Evolutionary conservation across 2,329 filamentous ascomycete species (phyloP).

Genomic region (Nigrospora osmanthi): DNA sequence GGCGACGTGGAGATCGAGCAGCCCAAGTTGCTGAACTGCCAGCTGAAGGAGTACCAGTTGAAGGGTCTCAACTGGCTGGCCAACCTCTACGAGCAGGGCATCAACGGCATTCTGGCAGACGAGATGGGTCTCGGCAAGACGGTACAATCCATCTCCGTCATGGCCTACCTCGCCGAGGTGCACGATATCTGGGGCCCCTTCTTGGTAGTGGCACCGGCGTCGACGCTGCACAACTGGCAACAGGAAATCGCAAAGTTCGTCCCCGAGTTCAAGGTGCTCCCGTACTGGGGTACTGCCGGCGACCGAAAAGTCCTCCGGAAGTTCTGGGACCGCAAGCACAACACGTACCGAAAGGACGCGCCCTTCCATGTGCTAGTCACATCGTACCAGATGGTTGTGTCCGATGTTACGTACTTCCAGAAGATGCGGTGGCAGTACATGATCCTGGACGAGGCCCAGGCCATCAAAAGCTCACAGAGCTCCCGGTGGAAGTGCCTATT

Average conservation of each 20-base stretch:
- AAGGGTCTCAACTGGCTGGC: conserved; percentile 99
- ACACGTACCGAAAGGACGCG: conserved; percentile 87
- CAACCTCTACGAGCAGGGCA: conserved; percentile 97
- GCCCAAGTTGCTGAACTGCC: conserved; percentile 84
- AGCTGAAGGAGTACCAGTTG: conserved; percentile 96
- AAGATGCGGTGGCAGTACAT: conserved; percentile 99
- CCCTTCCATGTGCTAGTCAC: conserved; percentile 95
- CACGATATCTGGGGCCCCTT: conserved; percentile 99
- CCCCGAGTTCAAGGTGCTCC: conserved; percentile 86
- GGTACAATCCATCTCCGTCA: conserved; percentile 97
- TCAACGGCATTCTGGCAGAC: conserved; percentile 97
- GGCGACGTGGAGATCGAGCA: conserved; percentile 92
- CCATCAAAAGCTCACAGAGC: conserved; percentile 96
- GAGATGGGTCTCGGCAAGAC: conserved; percentile 99
- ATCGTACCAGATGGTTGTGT: conserved; percentile 94
- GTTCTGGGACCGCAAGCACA: conserved; percentile 98
- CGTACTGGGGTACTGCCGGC: conserved; percentile 93
- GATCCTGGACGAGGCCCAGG: conserved; percentile 97
- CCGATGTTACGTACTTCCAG: conserved; percentile 94
- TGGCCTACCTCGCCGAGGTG: conserved; percentile 95
- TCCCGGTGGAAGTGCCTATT: conserved; percentile 95
- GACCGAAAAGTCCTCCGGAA: conserved; percentile 95
- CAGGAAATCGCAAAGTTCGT: conserved; percentile 96
- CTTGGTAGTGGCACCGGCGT: conserved; percentile 90
- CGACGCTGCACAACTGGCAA: conserved; percentile 98